Base-by-base conservation (phyloP, 805 yeast species). In the Danielozyma ontarioensis region DNA sequence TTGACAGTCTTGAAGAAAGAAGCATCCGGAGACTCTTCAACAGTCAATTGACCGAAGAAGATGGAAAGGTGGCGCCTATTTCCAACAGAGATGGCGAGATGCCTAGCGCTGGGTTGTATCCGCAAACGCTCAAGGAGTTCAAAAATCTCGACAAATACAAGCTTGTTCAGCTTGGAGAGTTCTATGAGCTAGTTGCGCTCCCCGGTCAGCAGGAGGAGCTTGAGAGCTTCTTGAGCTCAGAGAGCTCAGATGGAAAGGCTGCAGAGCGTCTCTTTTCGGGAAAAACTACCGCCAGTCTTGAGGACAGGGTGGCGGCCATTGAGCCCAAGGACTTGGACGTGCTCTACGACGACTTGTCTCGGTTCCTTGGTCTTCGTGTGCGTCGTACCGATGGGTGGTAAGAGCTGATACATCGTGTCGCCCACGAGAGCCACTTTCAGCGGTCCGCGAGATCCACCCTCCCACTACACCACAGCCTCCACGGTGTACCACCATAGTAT, bases 11-110 rank as follows among this genome's bases (percentile, higher is more conserved):
- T 22, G 97, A 89, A 51, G 85, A 84, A 44, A 72, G 95, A 45
- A 74, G 83, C 13, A 72, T 84, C 28, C 70, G 83, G 42, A 70
- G 97, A 55, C 63, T 79, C 3, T 72, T 75, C 41, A 88, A 88
- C 52, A 64, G 83, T 1, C 68, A 70, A 17, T 64, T 78, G 35
- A 45, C 50, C 0, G 52, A 55, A 0, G 77, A 68, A 13, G 16
- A 28, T 2, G 48, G 45, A 1, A 41, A 54, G 5, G 49, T 87
- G n/a, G 83, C 83, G 0, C 82, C 89, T 1, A 55, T 87, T 35
- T 74, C 82, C n/a, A 82, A 80, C 48, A 69, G 76, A n/a, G 93
- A 84, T 53, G 95, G 95, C 16, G 84, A 76, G 28, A 68, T 65
- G 24, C 86, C 93, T 4, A 58, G 69, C 1, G 53, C 56, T 3